A percentile compares a stretch with the other conserved stretches of the same genome.
These are phyloP conservation scores for Fusarium protoensiforme DNA, from an alignment of 2,329 filamentous ascomycete genomes.

Conservation along the genomic window DNA sequence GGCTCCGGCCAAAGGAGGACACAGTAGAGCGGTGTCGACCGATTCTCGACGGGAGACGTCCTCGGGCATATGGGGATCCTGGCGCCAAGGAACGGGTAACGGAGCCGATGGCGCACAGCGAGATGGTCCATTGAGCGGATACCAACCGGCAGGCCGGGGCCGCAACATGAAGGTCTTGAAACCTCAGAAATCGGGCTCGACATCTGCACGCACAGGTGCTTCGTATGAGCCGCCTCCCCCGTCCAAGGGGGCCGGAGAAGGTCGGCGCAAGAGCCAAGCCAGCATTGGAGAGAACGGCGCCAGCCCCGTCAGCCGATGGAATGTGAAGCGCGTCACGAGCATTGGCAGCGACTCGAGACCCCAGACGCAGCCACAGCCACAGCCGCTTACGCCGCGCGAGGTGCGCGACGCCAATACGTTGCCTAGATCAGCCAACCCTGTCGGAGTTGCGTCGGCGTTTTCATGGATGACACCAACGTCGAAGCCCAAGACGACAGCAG, in stretches of 20 bases:
- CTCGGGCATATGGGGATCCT: slow-evolving; percentile 76
- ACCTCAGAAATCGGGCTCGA: slow-evolving; percentile 73
- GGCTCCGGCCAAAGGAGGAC: slow-evolving; percentile 41
- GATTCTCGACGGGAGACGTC: slow-evolving; percentile 59
- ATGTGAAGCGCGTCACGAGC: slow-evolving; percentile 62
- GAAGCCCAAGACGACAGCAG: slow-evolving; percentile 50
- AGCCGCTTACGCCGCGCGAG: slow-evolving; percentile 50
- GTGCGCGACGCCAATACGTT: slow-evolving; percentile 53
- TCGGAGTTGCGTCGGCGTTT: slow-evolving; percentile 93
- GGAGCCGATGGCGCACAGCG: slow-evolving; percentile 64
- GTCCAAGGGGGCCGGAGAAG: slow-evolving; percentile 59
- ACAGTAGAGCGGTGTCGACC: slow-evolving; percentile 34
- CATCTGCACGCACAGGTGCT: slow-evolving; percentile 60
- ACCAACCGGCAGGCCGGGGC: slow-evolving; percentile 73
- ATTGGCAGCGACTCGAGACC: slow-evolving; percentile 52
- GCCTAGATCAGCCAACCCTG: slow-evolving; percentile 79
- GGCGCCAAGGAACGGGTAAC: slow-evolving; percentile 69
- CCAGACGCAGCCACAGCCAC: slow-evolving; percentile 42
- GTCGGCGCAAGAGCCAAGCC: slow-evolving; percentile 65
- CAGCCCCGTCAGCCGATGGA: slow-evolving; percentile 58
- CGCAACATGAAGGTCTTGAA: slow-evolving; percentile 93
- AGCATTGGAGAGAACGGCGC: slow-evolving; percentile 46
- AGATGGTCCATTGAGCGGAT: slow-evolving; percentile 69
- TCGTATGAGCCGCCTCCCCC: slow-evolving; percentile 63
- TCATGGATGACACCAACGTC: slow-evolving; percentile 80